Evolutionary conservation across 345 rosid genomes (phyloP).

Genomic region (Brassica nigra): DNA sequence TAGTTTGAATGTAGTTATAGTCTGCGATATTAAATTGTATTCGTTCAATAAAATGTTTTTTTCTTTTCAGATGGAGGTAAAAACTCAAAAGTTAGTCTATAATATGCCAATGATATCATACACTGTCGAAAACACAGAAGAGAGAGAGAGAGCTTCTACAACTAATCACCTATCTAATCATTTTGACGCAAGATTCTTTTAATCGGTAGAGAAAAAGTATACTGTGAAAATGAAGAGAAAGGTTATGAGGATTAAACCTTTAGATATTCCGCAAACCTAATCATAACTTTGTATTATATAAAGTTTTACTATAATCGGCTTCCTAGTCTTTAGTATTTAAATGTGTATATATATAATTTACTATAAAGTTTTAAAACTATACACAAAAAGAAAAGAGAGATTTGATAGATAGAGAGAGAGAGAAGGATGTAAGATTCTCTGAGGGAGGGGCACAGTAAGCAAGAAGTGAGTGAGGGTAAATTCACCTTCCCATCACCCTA

Average conservation of each 20-base stretch:
- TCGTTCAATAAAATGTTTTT: background rate
- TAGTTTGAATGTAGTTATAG: background rate
- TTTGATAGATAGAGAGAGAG: constrained; percentile 21
- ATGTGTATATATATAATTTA: background rate
- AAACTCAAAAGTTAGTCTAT: constrained; percentile 18
- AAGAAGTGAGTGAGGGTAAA: constrained; percentile 6
- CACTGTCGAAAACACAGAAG: background rate
- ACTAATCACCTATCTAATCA: constrained; percentile 4
- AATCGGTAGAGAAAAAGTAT: background rate
- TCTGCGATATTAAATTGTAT: background rate
- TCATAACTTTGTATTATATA: background rate
- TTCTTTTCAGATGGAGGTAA: background rate
- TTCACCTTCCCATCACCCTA: constrained; percentile 30
- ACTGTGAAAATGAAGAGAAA: background rate
- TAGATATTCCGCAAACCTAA: background rate
- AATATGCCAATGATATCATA: constrained; percentile 19
- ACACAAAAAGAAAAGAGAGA: background rate
- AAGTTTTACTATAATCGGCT: background rate
- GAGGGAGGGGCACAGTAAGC: constrained; percentile 8
- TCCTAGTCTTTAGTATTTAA: background rate
- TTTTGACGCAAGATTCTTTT: background rate
- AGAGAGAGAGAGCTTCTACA: background rate
- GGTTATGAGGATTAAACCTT: background rate
- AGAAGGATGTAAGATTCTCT: background rate
- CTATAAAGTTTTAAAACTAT: background rate